Conservation (phyloP, 2,329 filamentous ascomycete genomes). For the Tolypocladium amazonense region DNA sequence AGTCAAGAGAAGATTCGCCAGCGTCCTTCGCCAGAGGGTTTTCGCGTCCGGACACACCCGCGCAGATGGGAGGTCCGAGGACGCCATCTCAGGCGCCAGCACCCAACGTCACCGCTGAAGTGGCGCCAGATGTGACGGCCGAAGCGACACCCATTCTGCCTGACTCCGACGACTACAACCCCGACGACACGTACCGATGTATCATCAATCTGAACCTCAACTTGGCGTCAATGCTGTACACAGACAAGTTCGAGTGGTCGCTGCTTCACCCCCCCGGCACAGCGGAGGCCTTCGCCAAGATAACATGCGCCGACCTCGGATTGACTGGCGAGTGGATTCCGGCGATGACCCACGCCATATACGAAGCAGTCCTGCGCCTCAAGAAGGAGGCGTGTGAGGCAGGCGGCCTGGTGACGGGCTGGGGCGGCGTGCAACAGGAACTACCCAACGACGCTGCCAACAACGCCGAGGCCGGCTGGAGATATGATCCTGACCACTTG, state of each 20-base stretch:
- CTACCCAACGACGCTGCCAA: constrained; percentile 85
- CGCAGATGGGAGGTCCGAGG: constrained; percentile 37
- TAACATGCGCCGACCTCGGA: constrained; percentile 86
- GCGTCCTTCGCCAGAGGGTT: constrained; percentile 19
- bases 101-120: constrained; percentile 56
- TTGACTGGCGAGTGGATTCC: constrained; percentile 88
- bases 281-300: constrained; percentile 82
- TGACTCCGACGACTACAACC: constrained; percentile 68
- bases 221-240: constrained; percentile 81
- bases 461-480: constrained; percentile 78
- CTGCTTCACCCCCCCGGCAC: constrained; percentile 84
- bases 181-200: constrained; percentile 90
- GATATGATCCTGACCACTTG: constrained; percentile 86
- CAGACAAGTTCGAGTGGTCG: constrained; percentile 97
- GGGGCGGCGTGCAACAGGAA: constrained; percentile 48
- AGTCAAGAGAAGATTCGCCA: constrained; percentile 28
- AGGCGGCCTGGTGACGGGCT: constrained; percentile 70
- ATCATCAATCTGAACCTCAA: constrained; percentile 88
- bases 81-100: constrained; percentile 35
- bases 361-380: constrained; percentile 81
- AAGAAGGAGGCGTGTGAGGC: constrained; percentile 97
- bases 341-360: constrained; percentile 91
- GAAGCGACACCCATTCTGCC: constrained; percentile 50
- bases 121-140: constrained; percentile 52
- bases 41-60: constrained; percentile 47